Percentiles rank a stretch among this genome's conserved stretches.
Evolutionary conservation across 805 yeast species (phyloP).

Genomic region (Metschnikowia dekortorum): DNA sequence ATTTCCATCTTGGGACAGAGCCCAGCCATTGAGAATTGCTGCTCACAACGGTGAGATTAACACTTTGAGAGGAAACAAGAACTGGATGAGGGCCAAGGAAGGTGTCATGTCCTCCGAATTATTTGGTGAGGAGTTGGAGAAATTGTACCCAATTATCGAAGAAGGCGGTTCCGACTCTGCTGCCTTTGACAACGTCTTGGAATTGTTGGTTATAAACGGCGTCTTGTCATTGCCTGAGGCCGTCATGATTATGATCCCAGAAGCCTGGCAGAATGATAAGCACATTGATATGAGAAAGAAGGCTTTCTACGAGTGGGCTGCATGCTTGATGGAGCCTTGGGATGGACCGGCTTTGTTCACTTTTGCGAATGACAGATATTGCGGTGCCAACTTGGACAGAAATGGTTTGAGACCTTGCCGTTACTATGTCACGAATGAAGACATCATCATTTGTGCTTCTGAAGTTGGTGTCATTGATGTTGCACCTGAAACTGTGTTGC

Average conservation of each 20-base stretch:
- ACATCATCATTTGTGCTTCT: constrained; percentile 94
- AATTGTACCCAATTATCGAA: constrained; percentile 90
- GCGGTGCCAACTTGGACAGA: constrained; percentile 97
- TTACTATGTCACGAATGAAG: constrained; percentile 91
- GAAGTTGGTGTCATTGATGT: constrained; percentile 96
- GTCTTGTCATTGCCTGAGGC: constrained; percentile 93
- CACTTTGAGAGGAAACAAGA: constrained; percentile 94
- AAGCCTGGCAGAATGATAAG: constrained; percentile 91
- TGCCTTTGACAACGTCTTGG: constrained; percentile 93
- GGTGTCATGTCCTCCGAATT: constrained; percentile 88
- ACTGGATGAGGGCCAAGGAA: constrained; percentile 99
- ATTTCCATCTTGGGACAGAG: constrained; percentile 99
- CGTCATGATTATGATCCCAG: constrained; percentile 94
- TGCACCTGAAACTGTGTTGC: constrained; percentile 73
- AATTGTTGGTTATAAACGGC: constrained; percentile 86
- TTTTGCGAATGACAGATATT: constrained; percentile 94
- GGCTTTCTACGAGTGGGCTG: constrained; percentile 99
- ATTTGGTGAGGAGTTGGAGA: constrained; percentile 88
- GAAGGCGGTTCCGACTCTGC: constrained; percentile 99
- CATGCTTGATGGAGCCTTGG: constrained; percentile 99
- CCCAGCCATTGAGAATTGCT: constrained; percentile 95
- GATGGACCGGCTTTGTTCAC: constrained; percentile 98
- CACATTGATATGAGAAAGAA: constrained; percentile 85
- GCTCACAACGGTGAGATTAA: constrained; percentile 99
- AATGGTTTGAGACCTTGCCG: constrained; percentile 98